phyloP scores from a whole-genome alignment of 306 rosid genomes.

The Acmispon strigosus region DNA sequence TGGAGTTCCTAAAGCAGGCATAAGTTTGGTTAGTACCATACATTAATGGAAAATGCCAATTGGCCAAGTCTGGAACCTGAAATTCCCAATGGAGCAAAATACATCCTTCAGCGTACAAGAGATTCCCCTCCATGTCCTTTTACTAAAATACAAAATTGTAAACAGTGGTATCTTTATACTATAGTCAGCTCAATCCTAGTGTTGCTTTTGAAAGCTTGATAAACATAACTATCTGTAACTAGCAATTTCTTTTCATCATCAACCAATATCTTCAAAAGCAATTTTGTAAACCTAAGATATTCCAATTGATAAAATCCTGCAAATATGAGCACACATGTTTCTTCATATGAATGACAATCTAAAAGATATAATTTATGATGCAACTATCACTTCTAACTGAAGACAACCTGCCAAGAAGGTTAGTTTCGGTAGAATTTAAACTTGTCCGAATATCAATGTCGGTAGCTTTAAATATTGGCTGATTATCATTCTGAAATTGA shows the following conservation, averaged over 20 bases:
- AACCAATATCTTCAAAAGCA: slow-evolving; percentile 19
- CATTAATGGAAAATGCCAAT: slow-evolving; percentile 17
- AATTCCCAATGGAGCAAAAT: slow-evolving; percentile 11
- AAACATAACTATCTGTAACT: slow-evolving; percentile 10
- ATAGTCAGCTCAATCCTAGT: slow-evolving; percentile 20
- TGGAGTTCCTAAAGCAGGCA: slow-evolving; percentile 81
- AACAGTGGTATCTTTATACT: neutral
- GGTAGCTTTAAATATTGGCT: neutral
- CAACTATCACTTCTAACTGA: neutral
- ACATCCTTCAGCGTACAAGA: neutral
- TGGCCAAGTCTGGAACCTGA: slow-evolving; percentile 15
- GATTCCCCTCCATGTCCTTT: slow-evolving; percentile 1
- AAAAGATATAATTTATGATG: neutral
- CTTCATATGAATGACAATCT: neutral
- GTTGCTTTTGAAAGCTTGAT: slow-evolving; percentile 2
- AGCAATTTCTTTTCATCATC: slow-evolving; percentile 8
- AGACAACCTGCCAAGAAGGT: neutral
- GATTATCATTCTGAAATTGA: neutral
- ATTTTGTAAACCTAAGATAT: slow-evolving; percentile 14
- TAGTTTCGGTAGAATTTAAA: neutral
- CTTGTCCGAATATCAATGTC: neutral
- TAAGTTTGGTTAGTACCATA: slow-evolving; percentile 32
- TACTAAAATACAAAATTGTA: neutral
- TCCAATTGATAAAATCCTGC: neutral
- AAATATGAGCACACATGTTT: neutral